Base-by-base conservation (phyloP, 192 early-diverging fungal species). In the Backusella westeae region DNA sequence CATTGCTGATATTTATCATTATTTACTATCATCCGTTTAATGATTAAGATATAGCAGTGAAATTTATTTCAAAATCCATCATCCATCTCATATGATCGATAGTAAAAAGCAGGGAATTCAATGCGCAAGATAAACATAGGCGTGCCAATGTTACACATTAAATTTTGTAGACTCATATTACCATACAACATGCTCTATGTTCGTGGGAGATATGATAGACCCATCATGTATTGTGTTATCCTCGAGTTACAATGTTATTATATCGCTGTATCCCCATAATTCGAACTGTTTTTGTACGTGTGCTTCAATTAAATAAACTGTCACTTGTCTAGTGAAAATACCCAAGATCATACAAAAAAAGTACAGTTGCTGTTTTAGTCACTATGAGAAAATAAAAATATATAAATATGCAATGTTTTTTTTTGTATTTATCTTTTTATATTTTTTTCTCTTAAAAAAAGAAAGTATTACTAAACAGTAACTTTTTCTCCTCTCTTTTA, bases 311-410 rank as follows among this genome's bases (percentile, higher is more conserved):
- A 29, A 29, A 29, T 63, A 23, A 63, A 29, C 56, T 63, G 56
- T 63, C 56, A 63, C 21, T 63, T 29, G 56, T 63, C 56, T 63
- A 63, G 12, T 63, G 29, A 63, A 63, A 63, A 63, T 63, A 63
- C 56, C 56, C 56, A 63, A 63, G 56, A 63, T 63, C 21, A 63
- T 63, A 63, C 56, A 63, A 63, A 63, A 53, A 29, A 14, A 49
- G 19, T n/a, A 49, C 12, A 12, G 9, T 63, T 63, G 12, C 56
- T 63, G 10, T 63, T 63, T 63, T 63, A 8, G 56, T 63, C 56
- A 63, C 26, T 63, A 29, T 63, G 56, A 63, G 56, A 63, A 63
- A 63, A 29, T 63, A 29, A 63, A 63, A 29, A 63, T 29, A 63
- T 63, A 63, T 63, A 63, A 63, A 63, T 63, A 63, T 26, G 56